Conservation (phyloP, 805 yeast genomes). For the Yarrowia divulgata region DNA sequence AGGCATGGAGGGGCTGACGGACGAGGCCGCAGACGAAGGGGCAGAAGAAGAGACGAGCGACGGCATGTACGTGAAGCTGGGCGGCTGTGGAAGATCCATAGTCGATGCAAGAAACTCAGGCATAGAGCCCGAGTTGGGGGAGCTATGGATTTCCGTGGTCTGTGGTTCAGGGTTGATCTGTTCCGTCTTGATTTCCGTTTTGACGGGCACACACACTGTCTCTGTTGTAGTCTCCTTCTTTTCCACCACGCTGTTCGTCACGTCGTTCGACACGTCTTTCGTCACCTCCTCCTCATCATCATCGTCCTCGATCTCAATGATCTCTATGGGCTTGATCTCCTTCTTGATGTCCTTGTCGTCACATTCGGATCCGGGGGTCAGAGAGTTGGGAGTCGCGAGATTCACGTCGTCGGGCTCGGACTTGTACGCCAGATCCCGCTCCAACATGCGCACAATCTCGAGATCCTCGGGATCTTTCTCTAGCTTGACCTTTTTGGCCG, state of each 20-base stretch:
- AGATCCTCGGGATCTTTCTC: constrained; percentile 10
- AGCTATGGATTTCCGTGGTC: background rate
- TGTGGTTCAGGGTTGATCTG: background rate
- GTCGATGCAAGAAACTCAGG: constrained; percentile 33
- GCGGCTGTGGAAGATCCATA: constrained; percentile 7
- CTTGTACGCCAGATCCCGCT: constrained; percentile 15
- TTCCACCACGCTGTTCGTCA: too few species aligned
- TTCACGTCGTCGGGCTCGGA: constrained; percentile 27
- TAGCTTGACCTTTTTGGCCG: constrained; percentile 11
- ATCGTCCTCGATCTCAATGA: constrained; percentile 25
- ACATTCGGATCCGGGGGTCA: constrained; percentile 34
- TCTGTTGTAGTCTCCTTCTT: background rate
- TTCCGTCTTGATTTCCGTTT: background rate
- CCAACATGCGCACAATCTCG: constrained; percentile 24
- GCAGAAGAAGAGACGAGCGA: background rate
- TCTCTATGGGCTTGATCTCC: constrained; percentile 5
- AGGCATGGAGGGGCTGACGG: constrained; percentile 2
- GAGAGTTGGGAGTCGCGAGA: constrained; percentile 29
- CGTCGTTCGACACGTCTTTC: too few species aligned
- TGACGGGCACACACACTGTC: background rate
- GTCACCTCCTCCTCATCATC: constrained; percentile 13
- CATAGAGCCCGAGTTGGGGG: background rate
- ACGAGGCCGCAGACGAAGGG: constrained; percentile 1
- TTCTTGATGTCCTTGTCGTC: constrained; percentile 26
- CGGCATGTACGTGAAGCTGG: background rate